Percentiles rank a stretch among this genome's conserved stretches.
Conservation (phyloP, 306 rosid genomes). For the Nissolia schottii region DNA sequence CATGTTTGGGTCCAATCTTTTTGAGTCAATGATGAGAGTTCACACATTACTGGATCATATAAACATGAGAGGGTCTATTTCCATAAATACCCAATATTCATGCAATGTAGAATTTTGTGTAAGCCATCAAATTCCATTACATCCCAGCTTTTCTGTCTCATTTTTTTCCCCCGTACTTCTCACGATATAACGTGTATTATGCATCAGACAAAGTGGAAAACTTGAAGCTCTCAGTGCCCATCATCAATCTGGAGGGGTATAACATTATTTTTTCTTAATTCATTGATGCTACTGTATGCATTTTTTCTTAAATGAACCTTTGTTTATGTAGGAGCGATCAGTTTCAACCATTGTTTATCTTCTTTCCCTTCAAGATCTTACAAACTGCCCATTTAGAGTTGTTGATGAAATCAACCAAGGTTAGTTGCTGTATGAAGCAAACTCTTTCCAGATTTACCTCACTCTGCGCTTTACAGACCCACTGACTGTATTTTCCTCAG, state of each 20-base stretch:
- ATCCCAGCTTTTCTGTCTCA: not conserved
- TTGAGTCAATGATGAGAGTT: no score
- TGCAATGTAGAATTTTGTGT: not conserved
- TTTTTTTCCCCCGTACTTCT: not conserved
- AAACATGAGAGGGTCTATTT: no score
- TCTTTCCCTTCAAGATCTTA: constrained; percentile 95
- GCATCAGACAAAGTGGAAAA: constrained; percentile 70
- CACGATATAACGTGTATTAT: constrained; percentile 8
- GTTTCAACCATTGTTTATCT: constrained; percentile 96
- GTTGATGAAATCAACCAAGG: constrained; percentile 99
- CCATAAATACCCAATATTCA: no score
- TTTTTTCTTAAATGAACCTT: not conserved
- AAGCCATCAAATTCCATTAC: constrained; percentile 6
- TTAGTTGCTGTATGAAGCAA: constrained; percentile 29
- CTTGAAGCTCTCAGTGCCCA: constrained; percentile 89
- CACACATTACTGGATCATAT: no score
- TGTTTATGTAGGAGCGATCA: constrained; percentile 67
- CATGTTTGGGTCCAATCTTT: no score
- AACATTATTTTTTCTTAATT: not conserved
- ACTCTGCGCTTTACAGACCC: not conserved
- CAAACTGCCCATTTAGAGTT: constrained; percentile 95
- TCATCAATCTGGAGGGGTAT: constrained; percentile 99
- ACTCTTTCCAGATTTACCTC: constrained; percentile 14
- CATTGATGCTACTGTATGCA: not conserved
- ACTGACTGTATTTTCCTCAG: constrained; percentile 35